Percentiles rank a stretch among this genome's conserved stretches.
These are phyloP conservation scores for Ascochyta fabae DNA, from an alignment of 2,329 filamentous ascomycete genomes.

Conservation along the genomic window DNA sequence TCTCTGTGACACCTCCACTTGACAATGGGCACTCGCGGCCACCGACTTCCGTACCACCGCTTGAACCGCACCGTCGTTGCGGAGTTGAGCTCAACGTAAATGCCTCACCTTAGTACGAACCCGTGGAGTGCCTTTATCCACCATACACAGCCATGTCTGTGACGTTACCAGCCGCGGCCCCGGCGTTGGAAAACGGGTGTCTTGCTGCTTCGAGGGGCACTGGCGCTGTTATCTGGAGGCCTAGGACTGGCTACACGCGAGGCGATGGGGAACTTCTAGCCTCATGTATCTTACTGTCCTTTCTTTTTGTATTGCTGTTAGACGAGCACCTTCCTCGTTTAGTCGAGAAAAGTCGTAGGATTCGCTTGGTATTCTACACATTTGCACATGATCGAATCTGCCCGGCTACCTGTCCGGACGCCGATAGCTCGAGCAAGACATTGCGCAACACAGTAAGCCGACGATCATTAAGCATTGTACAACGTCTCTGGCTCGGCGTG, in stretches of 20 bases:
- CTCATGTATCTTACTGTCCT: slow-evolving; percentile 9
- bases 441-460: slow-evolving; percentile 8
- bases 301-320: slow-evolving; percentile 1
- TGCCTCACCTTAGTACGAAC: slow-evolving; percentile 16
- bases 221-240: slow-evolving; percentile 7
- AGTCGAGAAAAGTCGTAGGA: slow-evolving; percentile 7
- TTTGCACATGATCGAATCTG: slow-evolving; percentile 7
- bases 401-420: background rate
- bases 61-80: slow-evolving; percentile 3
- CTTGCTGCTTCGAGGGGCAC: slow-evolving; percentile 8
- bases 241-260: slow-evolving; percentile 5
- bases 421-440: slow-evolving; percentile 2
- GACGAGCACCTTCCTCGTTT: slow-evolving; percentile 17
- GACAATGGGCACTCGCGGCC: background rate
- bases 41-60: slow-evolving; percentile 7
- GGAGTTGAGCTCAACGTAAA: slow-evolving; percentile 17
- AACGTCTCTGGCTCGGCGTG: background rate
- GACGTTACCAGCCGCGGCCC: slow-evolving; percentile 9
- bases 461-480: slow-evolving; percentile 5
- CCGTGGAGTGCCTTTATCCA: slow-evolving; percentile 12
- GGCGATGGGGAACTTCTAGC: slow-evolving; percentile 1
- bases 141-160: slow-evolving; percentile 8
- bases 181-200: slow-evolving; percentile 11
- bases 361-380: slow-evolving; percentile 13
- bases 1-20: slow-evolving; percentile 8